Evolutionary conservation across 148 eudicot genomes (phyloP).

Genomic region (Beta vulgaris): DNA sequence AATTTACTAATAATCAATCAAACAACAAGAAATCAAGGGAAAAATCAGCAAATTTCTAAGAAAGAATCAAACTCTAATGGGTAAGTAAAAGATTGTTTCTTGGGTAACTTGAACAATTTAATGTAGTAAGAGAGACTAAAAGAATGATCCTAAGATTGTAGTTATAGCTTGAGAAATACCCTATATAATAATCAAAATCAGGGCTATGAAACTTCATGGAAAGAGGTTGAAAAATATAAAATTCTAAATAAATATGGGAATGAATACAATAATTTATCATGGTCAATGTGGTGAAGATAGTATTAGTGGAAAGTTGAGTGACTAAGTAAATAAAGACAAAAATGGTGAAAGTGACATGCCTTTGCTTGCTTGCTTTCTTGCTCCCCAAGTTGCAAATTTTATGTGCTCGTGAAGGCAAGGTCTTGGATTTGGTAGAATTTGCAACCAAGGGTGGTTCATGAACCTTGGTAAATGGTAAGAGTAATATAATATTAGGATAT

Average conservation of each 20-base stretch:
- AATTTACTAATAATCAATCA: background rate
- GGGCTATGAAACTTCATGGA: slow-evolving; percentile 30
- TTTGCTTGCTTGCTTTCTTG: slow-evolving; percentile 12
- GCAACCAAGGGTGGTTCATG: no score
- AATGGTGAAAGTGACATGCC: no score
- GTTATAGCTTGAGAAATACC: background rate
- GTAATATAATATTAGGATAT: no score
- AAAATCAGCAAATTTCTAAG: background rate
- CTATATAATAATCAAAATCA: slow-evolving; percentile 11
- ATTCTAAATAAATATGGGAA: background rate
- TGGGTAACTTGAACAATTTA: background rate
- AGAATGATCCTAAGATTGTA: background rate
- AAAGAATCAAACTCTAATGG: background rate
- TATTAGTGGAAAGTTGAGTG: slow-evolving; percentile 1
- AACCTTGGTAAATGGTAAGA: no score
- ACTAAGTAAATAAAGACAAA: slow-evolving; percentile 1
- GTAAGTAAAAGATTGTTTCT: no score
- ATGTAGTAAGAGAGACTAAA: background rate
- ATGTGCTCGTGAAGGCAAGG: slow-evolving; percentile 15
- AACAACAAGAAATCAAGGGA: background rate
- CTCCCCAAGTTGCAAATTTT: slow-evolving; percentile 7
- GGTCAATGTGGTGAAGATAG: slow-evolving; percentile 13
- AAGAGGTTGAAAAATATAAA: background rate
- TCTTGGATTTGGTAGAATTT: background rate
- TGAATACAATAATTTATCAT: background rate